Evolutionary conservation across 306 rosid species (phyloP), one percentile per base, ranked within the genome.

Genomic region (Rosa multiflora): DNA sequence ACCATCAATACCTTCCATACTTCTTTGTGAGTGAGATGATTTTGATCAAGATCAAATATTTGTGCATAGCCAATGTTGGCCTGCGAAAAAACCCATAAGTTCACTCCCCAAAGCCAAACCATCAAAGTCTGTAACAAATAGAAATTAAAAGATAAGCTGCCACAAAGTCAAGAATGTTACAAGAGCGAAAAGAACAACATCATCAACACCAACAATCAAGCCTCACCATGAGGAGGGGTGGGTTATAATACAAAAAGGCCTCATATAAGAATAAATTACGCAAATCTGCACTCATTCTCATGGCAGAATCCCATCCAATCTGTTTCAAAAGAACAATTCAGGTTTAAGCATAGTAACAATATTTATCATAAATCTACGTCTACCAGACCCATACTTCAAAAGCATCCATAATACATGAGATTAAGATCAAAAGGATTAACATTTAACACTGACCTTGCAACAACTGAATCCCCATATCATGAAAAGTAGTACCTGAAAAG

Each of bases 31-130:
- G 96, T 86, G 81, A 92, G 89, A 86, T 95, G 94, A 81, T 83
- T 90, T 78, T 91, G 99, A 84, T 91, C 98, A 75, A 92, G 90
- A 79, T 92, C 98, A 89, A 92, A 95, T 76, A 92, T 80, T 88
- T 90, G 92, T 46, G 97, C 88, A 85, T 91, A 90, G 85, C 77
- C 90, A 75, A 87, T 86, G 67, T 85, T 92, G 42, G 87, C 84
- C 66, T 85, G 97, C 72, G 94, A 83, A 64, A 95, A 92, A 82
- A 88, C 70, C 97, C 98, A 92, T 73, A 95, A 88, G 85, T 91
- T 95, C 80, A 88, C 84, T 79, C 99, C 99, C 98, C 99, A 95
- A 66, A 95, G 89, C 99, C 99, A 95, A 82, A 92, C 91, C 87
- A 89, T 88, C 90, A 91, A 71, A 81, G 99, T 86, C 99, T 95